Percentiles rank a stretch among this genome's conserved stretches.
These are phyloP conservation scores for Suaeda aralocaspica DNA, from an alignment of 148 eudicot species.

Conservation along the genomic window DNA sequence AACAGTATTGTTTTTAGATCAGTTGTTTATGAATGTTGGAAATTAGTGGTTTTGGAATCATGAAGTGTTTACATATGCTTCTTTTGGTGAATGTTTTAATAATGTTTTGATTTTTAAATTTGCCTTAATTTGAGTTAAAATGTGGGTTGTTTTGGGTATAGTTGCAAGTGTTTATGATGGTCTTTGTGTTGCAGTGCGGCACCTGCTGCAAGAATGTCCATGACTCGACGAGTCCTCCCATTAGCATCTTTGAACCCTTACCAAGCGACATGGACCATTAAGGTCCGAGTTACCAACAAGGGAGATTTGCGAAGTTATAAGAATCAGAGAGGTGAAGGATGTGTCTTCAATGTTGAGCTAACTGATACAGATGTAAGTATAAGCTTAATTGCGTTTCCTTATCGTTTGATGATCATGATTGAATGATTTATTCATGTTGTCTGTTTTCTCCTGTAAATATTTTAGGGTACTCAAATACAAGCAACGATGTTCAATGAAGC, in stretches of 20 bases:
- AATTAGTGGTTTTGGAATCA: no score
- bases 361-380: slow-evolving; percentile 93
- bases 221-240: slow-evolving; percentile 82
- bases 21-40: no score
- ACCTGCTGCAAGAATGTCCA: slow-evolving; percentile 85
- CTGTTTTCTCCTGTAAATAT: neutral
- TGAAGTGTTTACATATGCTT: no score
- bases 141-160: no score
- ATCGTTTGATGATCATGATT: neutral
- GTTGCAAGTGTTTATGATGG: no score
- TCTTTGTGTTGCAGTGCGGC: slow-evolving; percentile 52
- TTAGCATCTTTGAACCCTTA: slow-evolving; percentile 92
- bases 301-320: slow-evolving; percentile 66
- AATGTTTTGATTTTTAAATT: no score
- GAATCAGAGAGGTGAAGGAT: slow-evolving; percentile 90
- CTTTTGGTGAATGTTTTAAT: no score
- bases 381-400: neutral
- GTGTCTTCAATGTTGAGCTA: slow-evolving; percentile 90
- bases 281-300: slow-evolving; percentile 84
- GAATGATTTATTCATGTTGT: neutral
- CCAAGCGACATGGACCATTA: slow-evolving; percentile 94
- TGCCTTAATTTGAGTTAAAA: no score
- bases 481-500: slow-evolving; percentile 99
- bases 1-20: no score
- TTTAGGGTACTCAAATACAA: slow-evolving; percentile 95